Evolutionary conservation across 2,329 filamentous ascomycete species (phyloP), one percentile per base, ranked within the genome.

Genomic region (Fusarium floridanum): DNA sequence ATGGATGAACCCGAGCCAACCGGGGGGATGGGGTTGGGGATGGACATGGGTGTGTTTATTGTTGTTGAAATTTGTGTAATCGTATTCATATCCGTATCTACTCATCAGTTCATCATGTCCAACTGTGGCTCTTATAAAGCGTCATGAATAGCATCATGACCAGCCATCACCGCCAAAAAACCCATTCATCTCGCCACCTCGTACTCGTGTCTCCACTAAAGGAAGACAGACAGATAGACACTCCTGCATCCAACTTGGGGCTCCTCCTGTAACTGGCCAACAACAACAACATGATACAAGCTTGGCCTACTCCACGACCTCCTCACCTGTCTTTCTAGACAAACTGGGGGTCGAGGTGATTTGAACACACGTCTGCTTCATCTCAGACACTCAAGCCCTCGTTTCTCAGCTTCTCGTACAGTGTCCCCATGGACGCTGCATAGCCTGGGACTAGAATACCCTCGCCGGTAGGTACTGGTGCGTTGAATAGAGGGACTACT

Each of bases 401-500:
- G 16, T 64, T 63, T 64, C 73, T 74, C 55, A 82, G 53, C 48
- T 64, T 67, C n/a, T 72, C 61, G 63, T 77, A 76, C 27, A 81
- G n/a, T 43, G 67, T 65, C 16, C 55, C 68, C 29, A 77, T 68
- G 1, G 77, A 80, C n/a, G 75, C 67, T 12, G 59, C 27, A 60
- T 79, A 78, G 6, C 78, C 79, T 2, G 77, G 71, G n/a, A 81
- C 56, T 20, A 73, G 32, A 5, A 70, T 64, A 10, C 75, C 76
- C 6, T 68, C 72, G 7, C 77, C 77, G 12, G 67, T 72, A 2
- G 80, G 80, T 10, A 73, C 73, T 20, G 76, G 76, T 12, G 75
- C 75, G 37, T 80, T 72, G 48, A 77, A 82, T 16, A 76, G 55
- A 27, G 81, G 81, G 4, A 83, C 76, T 1, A 81, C 79, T 37